Percentiles rank a stretch among this genome's conserved stretches.
phyloP scores from a whole-genome alignment of 2,329 filamentous ascomycete genomes.

The Amauroascus niger region DNA sequence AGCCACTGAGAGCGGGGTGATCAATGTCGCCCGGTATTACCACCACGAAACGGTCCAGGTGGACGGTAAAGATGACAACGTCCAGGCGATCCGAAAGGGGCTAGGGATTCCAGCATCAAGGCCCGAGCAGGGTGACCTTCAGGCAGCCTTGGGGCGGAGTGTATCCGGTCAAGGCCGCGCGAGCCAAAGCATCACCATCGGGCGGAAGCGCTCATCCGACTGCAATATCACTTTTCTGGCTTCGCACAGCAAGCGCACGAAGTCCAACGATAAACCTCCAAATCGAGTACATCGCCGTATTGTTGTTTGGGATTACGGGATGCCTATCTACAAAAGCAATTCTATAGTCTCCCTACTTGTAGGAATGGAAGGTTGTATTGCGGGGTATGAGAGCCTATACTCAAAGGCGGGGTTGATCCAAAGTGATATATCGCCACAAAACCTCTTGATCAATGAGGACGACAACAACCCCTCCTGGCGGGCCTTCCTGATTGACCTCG shows the following conservation, averaged over 20 bases:
- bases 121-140: neutral
- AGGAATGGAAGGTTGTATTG: constrained; percentile 31
- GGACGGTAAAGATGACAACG: constrained; percentile 17
- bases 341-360: constrained; percentile 30
- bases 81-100: constrained; percentile 18
- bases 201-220: constrained; percentile 20
- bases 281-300: constrained; percentile 37
- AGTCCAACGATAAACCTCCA: constrained; percentile 14
- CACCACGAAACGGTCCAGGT: constrained; percentile 21
- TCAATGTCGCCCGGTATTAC: constrained; percentile 25
- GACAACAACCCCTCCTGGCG: constrained; percentile 30
- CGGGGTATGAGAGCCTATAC: constrained; percentile 19
- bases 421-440: constrained; percentile 39
- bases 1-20: constrained; percentile 18
- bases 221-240: constrained; percentile 14
- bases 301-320: constrained; percentile 35
- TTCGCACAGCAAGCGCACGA: constrained; percentile 18
- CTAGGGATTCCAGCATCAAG: constrained; percentile 9
- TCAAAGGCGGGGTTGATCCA: constrained; percentile 31
- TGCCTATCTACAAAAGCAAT: constrained; percentile 37
- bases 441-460: constrained; percentile 41
- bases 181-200: constrained; percentile 2
- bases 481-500: constrained; percentile 39
- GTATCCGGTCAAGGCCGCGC: neutral
- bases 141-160: neutral